Base-by-base conservation (phyloP, 2,329 filamentous ascomycete genomes). In the Aspergillus sergii region DNA sequence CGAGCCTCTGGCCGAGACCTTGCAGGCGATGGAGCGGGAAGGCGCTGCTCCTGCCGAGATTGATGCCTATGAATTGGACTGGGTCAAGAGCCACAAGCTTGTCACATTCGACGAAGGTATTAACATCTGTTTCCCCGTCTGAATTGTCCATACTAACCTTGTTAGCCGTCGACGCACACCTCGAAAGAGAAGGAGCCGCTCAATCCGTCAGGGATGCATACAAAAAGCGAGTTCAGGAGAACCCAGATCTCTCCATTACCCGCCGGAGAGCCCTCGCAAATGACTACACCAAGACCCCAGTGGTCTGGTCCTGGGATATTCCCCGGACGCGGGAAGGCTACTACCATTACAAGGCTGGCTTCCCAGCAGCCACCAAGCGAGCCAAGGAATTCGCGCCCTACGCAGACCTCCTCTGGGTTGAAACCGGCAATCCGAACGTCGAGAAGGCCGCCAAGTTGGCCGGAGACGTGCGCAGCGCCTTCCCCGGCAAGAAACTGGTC, bases 351-450 rank as follows among this genome's bases (percentile, higher is more conserved):
- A 70, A 87, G 56, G 91, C 91, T 16, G 94, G 93, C 69, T 90
- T 97, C 83, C 80, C 84, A 8, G 92, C 94, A 0, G 94, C 95
- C 1, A 97, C 93, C 43, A 98, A 98, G 84, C 91, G 95, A 60
- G 94, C 94, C 2, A 89, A 96, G 64, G 92, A 91, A 56, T 98
- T 96, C 72, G 93, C 89, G 0, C 94, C 94, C 0, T 97, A 92
- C 75, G 93, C 95, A 1, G 95, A 99, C 77, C 89, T 99, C 21
- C 86, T 98, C 14, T 99, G 95, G 95, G 92, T 98, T 55, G 95
- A 99, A 82, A 98, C 95, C 0, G 94, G 92, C 56, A 91, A 95
- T 69, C 94, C 95, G 26, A 90, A 88, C 69, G 92, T 98, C 12
- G 79, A 87, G 57, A 91, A 96, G 39, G 93, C 92, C 0, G 83